Percentiles rank a stretch among this genome's conserved stretches.
These are phyloP conservation scores for Cyberlindnera meyerae DNA, from an alignment of 805 yeast species.

Conservation along the genomic window DNA sequence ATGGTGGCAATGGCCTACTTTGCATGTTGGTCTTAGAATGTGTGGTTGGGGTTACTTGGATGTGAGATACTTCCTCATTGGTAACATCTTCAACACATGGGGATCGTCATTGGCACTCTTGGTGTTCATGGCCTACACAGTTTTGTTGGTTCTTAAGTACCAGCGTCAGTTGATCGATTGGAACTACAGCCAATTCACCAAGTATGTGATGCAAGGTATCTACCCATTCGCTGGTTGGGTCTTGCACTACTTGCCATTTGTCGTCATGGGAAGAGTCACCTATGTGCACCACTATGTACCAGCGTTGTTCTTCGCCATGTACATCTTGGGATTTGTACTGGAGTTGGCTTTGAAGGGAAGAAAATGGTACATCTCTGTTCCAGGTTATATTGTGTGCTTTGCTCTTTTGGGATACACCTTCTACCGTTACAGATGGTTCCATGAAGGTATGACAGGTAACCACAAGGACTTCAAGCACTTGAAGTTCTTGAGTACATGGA, in stretches of 20 bases:
- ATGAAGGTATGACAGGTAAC: slow-evolving; percentile 75
- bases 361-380: slow-evolving; percentile 22
- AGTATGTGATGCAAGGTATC: slow-evolving; percentile 57
- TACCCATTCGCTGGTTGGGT: slow-evolving; percentile 91
- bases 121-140: slow-evolving; percentile 38
- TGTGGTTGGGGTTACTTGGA: slow-evolving; percentile 60
- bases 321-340: slow-evolving; percentile 43
- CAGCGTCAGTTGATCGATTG: slow-evolving; percentile 62
- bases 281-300: slow-evolving; percentile 97
- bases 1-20: slow-evolving; percentile 86
- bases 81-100: slow-evolving; percentile 77
- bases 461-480: slow-evolving; percentile 43
- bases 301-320: slow-evolving; percentile 88
- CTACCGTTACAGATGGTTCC: slow-evolving; percentile 57
- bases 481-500: slow-evolving; percentile 56
- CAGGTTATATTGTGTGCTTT: slow-evolving; percentile 43
- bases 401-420: slow-evolving; percentile 52
- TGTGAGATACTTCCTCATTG: slow-evolving; percentile 61
- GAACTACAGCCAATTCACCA: slow-evolving; percentile 36
- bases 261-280: slow-evolving; percentile 92
- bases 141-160: slow-evolving; percentile 46
- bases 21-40: slow-evolving; percentile 68
- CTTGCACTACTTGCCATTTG: slow-evolving; percentile 83
- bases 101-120: slow-evolving; percentile 55
- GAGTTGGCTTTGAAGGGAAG: slow-evolving; percentile 24